phyloP scores from a whole-genome alignment of 1,284 basidiomycete species.

The Paramarasmius palmivorus region DNA sequence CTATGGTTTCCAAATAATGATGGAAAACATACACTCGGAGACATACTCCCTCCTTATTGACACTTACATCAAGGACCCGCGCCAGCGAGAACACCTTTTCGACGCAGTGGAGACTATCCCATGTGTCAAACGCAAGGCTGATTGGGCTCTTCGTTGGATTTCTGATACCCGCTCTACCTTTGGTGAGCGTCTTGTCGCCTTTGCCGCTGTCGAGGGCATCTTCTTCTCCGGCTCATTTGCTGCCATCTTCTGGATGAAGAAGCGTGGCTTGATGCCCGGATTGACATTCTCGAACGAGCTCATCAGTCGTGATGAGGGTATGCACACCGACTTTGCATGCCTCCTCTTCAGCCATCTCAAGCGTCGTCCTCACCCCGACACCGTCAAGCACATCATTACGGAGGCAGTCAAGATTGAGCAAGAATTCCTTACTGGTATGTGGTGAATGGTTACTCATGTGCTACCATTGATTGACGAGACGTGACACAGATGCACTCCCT shows the following conservation, averaged over 20 bases:
- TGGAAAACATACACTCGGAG: slow-evolving; percentile 97
- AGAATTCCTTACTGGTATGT: slow-evolving; percentile 78
- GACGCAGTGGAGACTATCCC: slow-evolving; percentile 95
- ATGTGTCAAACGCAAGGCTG: slow-evolving; percentile 89
- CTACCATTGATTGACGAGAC: background rate
- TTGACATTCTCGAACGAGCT: slow-evolving; percentile 97
- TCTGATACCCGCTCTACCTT: slow-evolving; percentile 83
- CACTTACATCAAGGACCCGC: slow-evolving; percentile 93
- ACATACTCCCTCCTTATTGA: slow-evolving; percentile 98
- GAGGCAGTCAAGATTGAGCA: slow-evolving; percentile 88
- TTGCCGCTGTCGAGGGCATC: slow-evolving; percentile 98
- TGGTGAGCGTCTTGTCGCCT: slow-evolving; percentile 91
- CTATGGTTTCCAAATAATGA: slow-evolving; percentile 99
- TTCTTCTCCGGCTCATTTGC: slow-evolving; percentile 97
- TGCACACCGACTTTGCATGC: slow-evolving; percentile 99
- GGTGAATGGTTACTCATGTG: background rate
- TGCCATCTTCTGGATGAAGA: slow-evolving; percentile 99
- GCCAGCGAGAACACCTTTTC: slow-evolving; percentile 86
- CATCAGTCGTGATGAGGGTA: slow-evolving; percentile 96
- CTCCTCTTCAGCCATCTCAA: slow-evolving; percentile 89
- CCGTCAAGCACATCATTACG: slow-evolving; percentile 71
- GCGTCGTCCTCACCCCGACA: slow-evolving; percentile 79
- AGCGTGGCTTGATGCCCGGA: slow-evolving; percentile 97
- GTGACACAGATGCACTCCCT: slow-evolving; percentile 49
- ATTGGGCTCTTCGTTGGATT: slow-evolving; percentile 96